Base-by-base conservation (phyloP, 2,329 filamentous ascomycete genomes). In the Myriosclerotinia curreyana region DNA sequence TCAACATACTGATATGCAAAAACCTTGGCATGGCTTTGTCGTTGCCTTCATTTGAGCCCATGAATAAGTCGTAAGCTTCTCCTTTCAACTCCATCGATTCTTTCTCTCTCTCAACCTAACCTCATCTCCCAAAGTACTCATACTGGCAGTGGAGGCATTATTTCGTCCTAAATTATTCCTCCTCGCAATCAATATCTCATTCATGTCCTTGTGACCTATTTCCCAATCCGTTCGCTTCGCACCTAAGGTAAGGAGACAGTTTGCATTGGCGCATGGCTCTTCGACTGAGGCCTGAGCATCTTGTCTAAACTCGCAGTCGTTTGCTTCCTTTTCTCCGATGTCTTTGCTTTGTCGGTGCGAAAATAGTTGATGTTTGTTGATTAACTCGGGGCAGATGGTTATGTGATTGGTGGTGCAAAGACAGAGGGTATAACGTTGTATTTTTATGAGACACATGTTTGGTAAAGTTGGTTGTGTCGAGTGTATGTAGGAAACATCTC, bases 381-480 rank as follows among this genome's bases (percentile, higher is more conserved):
- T 55, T 9, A 48, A n/a, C 1, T 34, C 38, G n/a, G n/a, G 42
- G 15, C 40, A 55, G n/a, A 62, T 54, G 6, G 40, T 48, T 15
- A 55, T 48, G 9, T 25, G 31, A 22, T 15, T 62, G 8, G 38
- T 62, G 14, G n/a, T 22, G 40, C 60, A 62, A 20, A 20, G n/a
- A 22, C 59, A 61, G 17, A 34, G 14, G 4, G 22, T 44, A 15
- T 52, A 31, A n/a, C 48, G 36, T 20, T 61, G 48, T 52, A 22
- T 31, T n/a, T 25, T 52, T 42, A 60, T 40, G 59, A 42, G 59
- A 44, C 59, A 61, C 59, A 61, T 61, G 12, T 20, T n/a, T n/a
- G n/a, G n/a, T 17, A 38, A 6, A 28, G 38, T 25, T 20, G 36
- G 7, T 54, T 14, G 36, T 9, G 9, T 40, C 7, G 6, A 38